Base-by-base conservation (phyloP, 2,329 filamentous ascomycete genomes). In the Pestalotiopsis fici region DNA sequence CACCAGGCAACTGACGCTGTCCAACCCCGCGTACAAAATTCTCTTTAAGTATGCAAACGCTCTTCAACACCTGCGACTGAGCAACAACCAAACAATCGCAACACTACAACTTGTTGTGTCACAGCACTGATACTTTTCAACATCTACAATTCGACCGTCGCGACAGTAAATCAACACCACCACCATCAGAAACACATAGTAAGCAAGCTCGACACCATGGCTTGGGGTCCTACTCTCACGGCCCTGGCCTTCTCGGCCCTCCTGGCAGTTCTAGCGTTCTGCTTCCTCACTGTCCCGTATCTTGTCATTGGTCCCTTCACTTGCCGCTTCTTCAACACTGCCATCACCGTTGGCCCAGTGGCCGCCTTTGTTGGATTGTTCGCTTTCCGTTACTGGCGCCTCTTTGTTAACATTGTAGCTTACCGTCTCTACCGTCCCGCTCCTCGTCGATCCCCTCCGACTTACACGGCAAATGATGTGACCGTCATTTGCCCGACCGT, bases 401-500 rank as follows among this genome's bases (percentile, higher is more conserved):
- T 86, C 0, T 50, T 85, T 0, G 78, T 83, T 31, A 80, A 86
- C 70, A 63, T 82, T 1, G 28, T 83, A 1, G 79, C 78, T 0
- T 84, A 79, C 61, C 80, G 76, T 69, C 59, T 75, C 0, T 87
- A 86, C 69, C 71, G 71, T 0, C 79, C 85, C 4, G 71, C 76
- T 0, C 70, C 74, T 0, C 67, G 77, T 0, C 72, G 69, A 0
- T 28, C 21, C 0, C 71, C 75, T 2, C 81, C 83, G 0, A 72
- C 62, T 0, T 80, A 81, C 68, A 71, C 68, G 5, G 71, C 73
- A 3, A 63, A 67, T 1, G 82, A 88, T 47, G 82, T 83, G 62
- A 86, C 85, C 0, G 82, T 88, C 23, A 78, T 89, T 59, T 73
- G 89, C 2, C 85, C 86, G 0, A 88, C 86, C 0, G 77, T 87